Base-by-base conservation (phyloP, 805 yeast genomes). In the Lachancea waltii region DNA sequence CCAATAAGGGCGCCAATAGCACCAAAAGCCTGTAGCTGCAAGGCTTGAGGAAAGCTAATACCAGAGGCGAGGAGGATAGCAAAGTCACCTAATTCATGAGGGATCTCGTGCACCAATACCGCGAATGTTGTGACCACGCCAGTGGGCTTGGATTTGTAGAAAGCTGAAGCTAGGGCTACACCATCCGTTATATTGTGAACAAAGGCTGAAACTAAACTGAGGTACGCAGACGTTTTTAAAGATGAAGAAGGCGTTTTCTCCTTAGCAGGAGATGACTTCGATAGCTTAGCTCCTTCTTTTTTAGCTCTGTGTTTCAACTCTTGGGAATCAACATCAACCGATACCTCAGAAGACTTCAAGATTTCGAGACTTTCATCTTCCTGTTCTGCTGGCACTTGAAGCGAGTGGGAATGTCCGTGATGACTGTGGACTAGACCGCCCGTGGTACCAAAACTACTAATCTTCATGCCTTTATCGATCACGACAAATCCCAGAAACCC, bases 1-100 rank as follows among this genome's bases (percentile, higher is more conserved):
- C 92, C 92, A 33, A 75, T 32, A 35, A 70, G 70, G 0, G 85
- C 81, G 23, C 86, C 85, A 16, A 69, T 41, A 1, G 83, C 79
- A 3, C 87, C 79, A 23, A 79, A 49, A 37, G 79, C 68, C 58
- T 82, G 89, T 0, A 84, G 76, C 37, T 68, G 69, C 69, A 80
- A 68, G 2, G 85, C 86, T 45, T 76, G 76, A 58, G 74, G 60
- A 58, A 77, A 77, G 15, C 83, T 67, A 47, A 78, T 73, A 0
- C 90, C 90, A 16, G 80, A 79, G 3, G 55, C 42, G 50, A 78
- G 77, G 43, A 83, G 63, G 18, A 83, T 63, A 0, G 87, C 89
- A 60, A 79, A 83, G 53, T 83, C 92, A 33, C 90, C 89, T 44
- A 83, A 72, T 53, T 81, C 86, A 54, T 83, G 92, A 5, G 92